Evolutionary conservation across 2,329 filamentous ascomycete genomes (phyloP).

Genomic region (Diaporthe eres): DNA sequence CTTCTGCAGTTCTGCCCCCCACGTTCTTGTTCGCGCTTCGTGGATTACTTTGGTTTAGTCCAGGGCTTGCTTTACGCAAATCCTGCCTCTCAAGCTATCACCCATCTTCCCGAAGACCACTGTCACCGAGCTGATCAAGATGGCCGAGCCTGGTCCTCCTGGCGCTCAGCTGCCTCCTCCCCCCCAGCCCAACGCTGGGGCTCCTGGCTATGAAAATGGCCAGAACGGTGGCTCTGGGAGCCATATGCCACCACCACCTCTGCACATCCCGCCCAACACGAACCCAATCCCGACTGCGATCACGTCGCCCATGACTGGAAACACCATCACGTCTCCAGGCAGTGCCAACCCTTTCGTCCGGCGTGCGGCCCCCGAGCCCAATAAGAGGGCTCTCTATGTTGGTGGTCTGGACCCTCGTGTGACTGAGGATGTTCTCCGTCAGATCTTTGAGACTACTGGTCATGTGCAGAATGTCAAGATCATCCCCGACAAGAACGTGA

Average conservation of each 20-base stretch:
- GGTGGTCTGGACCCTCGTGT: conserved; percentile 95
- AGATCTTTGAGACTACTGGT: conserved; percentile 98
- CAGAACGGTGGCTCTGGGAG: conserved; percentile 79
- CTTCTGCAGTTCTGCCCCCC: conserved; percentile 29
- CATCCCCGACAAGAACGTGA: conserved; percentile 99
- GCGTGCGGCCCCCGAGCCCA: conserved; percentile 95
- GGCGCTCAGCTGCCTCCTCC: conserved; percentile 78
- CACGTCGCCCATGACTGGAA: conserved; percentile 84
- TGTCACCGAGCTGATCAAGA: conserved; percentile 57
- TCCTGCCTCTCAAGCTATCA: conserved; percentile 19
- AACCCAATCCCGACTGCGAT: conserved; percentile 96
- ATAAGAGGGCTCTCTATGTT: conserved; percentile 97
- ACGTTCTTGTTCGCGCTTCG: conserved; percentile 30
- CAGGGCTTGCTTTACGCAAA: conserved; percentile 22
- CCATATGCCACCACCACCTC: conserved; percentile 92
- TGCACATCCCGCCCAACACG: conserved; percentile 96
- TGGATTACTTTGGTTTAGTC: conserved; percentile 22
- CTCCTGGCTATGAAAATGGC: conserved; percentile 78
- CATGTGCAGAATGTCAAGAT: conserved; percentile 99
- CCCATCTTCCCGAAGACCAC: conserved; percentile 19
- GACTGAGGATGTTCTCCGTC: conserved; percentile 94
- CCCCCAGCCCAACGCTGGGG: conserved; percentile 77
- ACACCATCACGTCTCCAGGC: conserved; percentile 85
- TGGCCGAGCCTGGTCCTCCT: conserved; percentile 83
- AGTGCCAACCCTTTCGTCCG: conserved; percentile 86